phyloP scores from a whole-genome alignment of 768 basidiomycete genomes.

The Agrocybe pediades region DNA sequence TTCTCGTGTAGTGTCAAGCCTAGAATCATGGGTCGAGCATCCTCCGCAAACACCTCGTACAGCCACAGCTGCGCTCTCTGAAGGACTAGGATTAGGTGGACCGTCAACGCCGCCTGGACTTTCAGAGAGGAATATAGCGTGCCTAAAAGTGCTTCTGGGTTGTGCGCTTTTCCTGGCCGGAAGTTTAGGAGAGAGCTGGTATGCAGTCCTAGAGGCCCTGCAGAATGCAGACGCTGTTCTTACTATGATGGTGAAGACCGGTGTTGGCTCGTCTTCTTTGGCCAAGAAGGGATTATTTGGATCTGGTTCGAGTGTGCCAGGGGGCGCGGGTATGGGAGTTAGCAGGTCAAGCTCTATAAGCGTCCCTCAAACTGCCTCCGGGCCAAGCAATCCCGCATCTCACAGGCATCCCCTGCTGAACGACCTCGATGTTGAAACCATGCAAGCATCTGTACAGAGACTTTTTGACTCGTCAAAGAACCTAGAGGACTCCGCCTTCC shows the following conservation, averaged over 20 bases:
- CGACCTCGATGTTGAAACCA: constrained; percentile 75
- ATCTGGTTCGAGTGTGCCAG: constrained; percentile 7
- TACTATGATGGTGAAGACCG: constrained; percentile 51
- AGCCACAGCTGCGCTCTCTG: constrained; percentile 55
- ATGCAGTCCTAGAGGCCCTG: constrained; percentile 83
- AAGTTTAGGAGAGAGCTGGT: constrained; percentile 90
- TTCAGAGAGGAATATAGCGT: constrained; percentile 89
- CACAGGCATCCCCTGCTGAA: constrained; percentile 60
- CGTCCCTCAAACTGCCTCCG: constrained; percentile 20
- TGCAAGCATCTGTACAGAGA: constrained; percentile 74
- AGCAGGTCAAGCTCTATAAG: constrained; percentile 28
- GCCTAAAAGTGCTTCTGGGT: constrained; percentile 79
- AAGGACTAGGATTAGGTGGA: constrained; percentile 64
- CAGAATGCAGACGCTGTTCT: constrained; percentile 97
- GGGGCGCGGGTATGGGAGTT: not conserved
- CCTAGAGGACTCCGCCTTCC: constrained; percentile 82
- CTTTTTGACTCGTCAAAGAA: constrained; percentile 87
- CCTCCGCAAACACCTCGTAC: constrained; percentile 60
- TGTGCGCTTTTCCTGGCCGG: constrained; percentile 83
- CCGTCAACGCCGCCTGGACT: constrained; percentile 67
- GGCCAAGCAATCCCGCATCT: constrained; percentile 20
- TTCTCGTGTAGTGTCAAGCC: constrained; percentile 79
- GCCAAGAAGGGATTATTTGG: constrained; percentile 32
- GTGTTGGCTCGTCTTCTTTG: constrained; percentile 24
- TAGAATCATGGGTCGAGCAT: constrained; percentile 56